Conservation (phyloP, 176 grass and related monocot species). For the Raddia guianensis region DNA sequence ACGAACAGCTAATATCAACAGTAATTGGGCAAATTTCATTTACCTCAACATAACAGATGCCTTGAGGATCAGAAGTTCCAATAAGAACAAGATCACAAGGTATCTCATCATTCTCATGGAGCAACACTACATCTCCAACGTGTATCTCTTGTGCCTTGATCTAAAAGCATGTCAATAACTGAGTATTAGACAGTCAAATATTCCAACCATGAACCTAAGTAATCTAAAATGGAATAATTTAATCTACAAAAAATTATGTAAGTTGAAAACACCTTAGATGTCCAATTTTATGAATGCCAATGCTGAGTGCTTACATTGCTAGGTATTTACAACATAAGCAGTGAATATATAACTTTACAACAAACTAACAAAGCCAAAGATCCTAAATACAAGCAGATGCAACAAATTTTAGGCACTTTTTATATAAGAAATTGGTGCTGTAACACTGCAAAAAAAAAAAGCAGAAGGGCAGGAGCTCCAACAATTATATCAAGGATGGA, state of each 20-base stretch:
- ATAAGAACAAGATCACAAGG: constrained; percentile 92
- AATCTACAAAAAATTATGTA: not conserved
- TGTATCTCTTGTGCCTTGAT: constrained; percentile 84
- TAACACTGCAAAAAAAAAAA: no score
- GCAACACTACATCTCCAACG: constrained; percentile 92
- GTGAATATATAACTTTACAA: constrained; percentile 7
- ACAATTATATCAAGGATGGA: no score
- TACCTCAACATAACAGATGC: constrained; percentile 98
- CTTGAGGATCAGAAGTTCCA: constrained; percentile 87
- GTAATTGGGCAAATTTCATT: constrained; percentile 10
- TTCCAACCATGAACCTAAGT: constrained; percentile 28
- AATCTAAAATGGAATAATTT: not conserved
- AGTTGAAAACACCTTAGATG: not conserved
- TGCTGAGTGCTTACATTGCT: constrained; percentile 14
- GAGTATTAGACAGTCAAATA: constrained; percentile 35
- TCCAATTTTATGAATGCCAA: not conserved
- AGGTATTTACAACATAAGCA: constrained; percentile 7
- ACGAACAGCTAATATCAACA: not conserved
- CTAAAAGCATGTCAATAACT: constrained; percentile 42
- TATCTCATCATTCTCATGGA: constrained; percentile 94
- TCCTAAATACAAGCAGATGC: not conserved
- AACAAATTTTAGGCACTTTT: not conserved
- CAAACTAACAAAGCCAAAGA: not conserved
- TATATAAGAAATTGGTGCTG: not conserved
- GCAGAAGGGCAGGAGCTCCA: no score